Evolutionary conservation across 352 stramenopile species (phyloP).

Genomic region (Globisporangium nodosum): DNA sequence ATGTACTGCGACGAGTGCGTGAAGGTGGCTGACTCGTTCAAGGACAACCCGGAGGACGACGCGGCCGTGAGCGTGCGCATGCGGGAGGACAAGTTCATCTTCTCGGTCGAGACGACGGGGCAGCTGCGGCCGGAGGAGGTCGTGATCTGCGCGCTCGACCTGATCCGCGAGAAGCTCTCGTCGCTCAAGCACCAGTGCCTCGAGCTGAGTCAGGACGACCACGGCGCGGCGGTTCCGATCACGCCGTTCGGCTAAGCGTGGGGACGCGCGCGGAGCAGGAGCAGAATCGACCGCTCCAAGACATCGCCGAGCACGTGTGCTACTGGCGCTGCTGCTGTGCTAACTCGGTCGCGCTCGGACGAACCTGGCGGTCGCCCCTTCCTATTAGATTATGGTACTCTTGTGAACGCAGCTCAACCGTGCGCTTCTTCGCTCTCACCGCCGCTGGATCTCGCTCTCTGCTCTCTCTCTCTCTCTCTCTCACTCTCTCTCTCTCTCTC

Average conservation of each 20-base stretch:
- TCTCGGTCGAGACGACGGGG: slow-evolving; percentile 93
- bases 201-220: slow-evolving; percentile 79
- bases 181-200: slow-evolving; percentile 84
- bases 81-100: slow-evolving; percentile 93
- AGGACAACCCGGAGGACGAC: slow-evolving; percentile 94
- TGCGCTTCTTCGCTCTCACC: not conserved
- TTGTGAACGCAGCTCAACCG: not conserved
- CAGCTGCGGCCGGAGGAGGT: slow-evolving; percentile 82
- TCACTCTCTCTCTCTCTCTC: not conserved
- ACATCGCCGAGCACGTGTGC: too few relatives aligned
- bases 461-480: not conserved
- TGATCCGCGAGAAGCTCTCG: slow-evolving; percentile 84
- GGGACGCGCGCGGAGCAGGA: not conserved
- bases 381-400: slow-evolving; percentile 18
- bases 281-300: too few relatives aligned
- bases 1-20: slow-evolving; percentile 94
- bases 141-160: slow-evolving; percentile 80
- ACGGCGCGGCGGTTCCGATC: slow-evolving; percentile 48
- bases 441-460: not conserved
- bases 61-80: slow-evolving; percentile 89
- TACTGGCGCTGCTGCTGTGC: too few relatives aligned
- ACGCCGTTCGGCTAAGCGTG: slow-evolving; percentile 77
- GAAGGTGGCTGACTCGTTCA: slow-evolving; percentile 90
- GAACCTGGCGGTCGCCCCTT: not conserved
- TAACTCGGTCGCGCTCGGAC: not conserved